Conservation (phyloP, 805 yeast genomes). For the Candida maesae region DNA sequence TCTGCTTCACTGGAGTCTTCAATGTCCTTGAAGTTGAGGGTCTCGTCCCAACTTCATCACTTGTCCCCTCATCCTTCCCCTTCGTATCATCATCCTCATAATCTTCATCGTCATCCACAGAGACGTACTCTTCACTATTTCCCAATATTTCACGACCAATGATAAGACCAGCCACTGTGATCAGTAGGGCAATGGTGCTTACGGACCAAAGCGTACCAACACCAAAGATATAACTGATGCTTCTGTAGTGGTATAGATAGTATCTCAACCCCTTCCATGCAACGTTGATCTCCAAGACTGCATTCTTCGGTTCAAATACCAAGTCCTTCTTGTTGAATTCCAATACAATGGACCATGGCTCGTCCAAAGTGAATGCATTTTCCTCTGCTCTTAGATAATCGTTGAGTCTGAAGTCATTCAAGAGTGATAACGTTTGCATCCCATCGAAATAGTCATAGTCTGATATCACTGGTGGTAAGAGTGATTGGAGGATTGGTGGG, state of each 20-base stretch:
- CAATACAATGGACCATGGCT: slow-evolving; percentile 18
- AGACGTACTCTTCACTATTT: too few species aligned
- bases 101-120: slow-evolving; percentile 1
- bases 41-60: too few species aligned
- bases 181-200: slow-evolving; percentile 13
- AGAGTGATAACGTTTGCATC: slow-evolving; percentile 8
- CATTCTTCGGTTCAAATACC: slow-evolving; percentile 18
- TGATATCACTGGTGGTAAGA: slow-evolving; percentile 18
- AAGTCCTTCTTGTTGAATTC: slow-evolving; percentile 22
- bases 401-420: slow-evolving; percentile 13
- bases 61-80: neutral
- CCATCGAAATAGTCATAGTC: slow-evolving; percentile 6
- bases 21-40: too few species aligned
- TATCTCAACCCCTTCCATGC: slow-evolving; percentile 25
- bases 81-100: slow-evolving; percentile 7
- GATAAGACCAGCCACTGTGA: slow-evolving; percentile 20
- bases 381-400: slow-evolving; percentile 10
- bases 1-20: slow-evolving; percentile 2
- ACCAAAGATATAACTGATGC: slow-evolving; percentile 23
- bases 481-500: slow-evolving; percentile 19
- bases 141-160: slow-evolving; percentile 13
- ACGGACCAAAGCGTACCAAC: slow-evolving; percentile 17
- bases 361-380: slow-evolving; percentile 1
- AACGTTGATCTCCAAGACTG: slow-evolving; percentile 16
- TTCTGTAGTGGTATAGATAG: slow-evolving; percentile 24